These are phyloP conservation scores for Hymenoscyphus infarciens DNA, from an alignment of 2,329 filamentous ascomycete species.

Conservation along the genomic window DNA sequence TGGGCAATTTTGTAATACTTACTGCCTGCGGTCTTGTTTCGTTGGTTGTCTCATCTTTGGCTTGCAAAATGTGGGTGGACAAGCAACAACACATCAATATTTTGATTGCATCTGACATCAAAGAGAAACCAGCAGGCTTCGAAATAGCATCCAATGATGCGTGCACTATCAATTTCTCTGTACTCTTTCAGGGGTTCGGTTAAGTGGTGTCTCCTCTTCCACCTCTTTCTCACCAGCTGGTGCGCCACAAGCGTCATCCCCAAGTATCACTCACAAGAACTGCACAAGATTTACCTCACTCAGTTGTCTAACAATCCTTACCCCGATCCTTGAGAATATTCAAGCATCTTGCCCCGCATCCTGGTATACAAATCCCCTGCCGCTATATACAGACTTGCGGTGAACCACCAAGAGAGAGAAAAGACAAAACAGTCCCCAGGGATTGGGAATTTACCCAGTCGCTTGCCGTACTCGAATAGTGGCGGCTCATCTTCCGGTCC, in stretches of 20 bases:
- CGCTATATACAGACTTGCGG: conserved; percentile 2
- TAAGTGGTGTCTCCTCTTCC: neutral
- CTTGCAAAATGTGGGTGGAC: neutral
- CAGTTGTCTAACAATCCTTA: neutral
- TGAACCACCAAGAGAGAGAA: neutral
- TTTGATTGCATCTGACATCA: neutral
- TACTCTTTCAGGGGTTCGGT: neutral
- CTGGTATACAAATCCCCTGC: neutral
- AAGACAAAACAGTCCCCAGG: neutral
- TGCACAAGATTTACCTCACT: neutral
- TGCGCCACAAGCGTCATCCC: neutral
- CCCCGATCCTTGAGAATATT: neutral
- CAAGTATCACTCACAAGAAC: neutral
- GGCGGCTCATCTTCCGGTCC: neutral
- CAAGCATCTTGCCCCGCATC: neutral
- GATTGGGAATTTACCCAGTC: neutral
- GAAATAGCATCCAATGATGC: neutral
- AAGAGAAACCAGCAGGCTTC: neutral
- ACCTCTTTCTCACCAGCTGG: neutral
- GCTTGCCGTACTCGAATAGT: neutral
- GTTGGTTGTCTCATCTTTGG: neutral
- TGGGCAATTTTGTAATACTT: neutral
- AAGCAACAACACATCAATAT: neutral
- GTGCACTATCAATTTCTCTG: neutral
- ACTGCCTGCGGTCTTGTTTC: neutral